phyloP scores from a whole-genome alignment of 169 alveolate species.

The Theileria orientalis region DNA sequence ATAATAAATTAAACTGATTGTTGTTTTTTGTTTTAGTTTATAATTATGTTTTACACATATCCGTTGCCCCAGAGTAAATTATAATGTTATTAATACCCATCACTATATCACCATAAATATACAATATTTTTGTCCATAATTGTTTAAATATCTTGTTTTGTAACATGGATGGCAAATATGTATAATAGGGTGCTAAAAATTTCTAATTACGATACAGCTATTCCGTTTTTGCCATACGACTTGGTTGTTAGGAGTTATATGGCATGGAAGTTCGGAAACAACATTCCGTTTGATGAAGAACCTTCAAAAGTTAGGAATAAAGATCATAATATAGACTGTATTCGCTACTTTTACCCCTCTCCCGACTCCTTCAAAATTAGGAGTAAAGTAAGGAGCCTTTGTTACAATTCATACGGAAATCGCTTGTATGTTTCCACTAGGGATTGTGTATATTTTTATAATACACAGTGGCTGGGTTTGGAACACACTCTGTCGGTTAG shows the following conservation, averaged over 20 bases:
- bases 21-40: not conserved
- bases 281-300: conserved; percentile 5
- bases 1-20: too few relatives aligned
- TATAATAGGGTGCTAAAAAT: conserved; percentile 21
- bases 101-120: not conserved
- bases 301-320: conserved; percentile 16
- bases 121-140: not conserved
- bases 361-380: conserved; percentile 37
- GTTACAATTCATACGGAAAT: conserved; percentile 50
- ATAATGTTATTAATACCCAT: not conserved
- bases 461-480: conserved; percentile 18
- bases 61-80: not conserved
- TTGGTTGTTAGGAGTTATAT: conserved; percentile 13
- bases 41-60: not conserved
- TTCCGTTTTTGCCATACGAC: conserved; percentile 48
- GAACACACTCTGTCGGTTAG: conserved; percentile 21
- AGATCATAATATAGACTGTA: conserved; percentile 11
- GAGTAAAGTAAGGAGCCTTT: conserved; percentile 43
- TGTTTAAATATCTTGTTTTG: not conserved
- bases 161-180: not conserved
- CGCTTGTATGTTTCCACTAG: conserved; percentile 51
- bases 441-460: conserved; percentile 31
- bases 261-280: conserved; percentile 32
- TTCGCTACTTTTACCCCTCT: conserved; percentile 10
- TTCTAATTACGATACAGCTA: conserved; percentile 41